Conservation (phyloP, 768 basidiomycete species). For the Kondoa subrosea region DNA sequence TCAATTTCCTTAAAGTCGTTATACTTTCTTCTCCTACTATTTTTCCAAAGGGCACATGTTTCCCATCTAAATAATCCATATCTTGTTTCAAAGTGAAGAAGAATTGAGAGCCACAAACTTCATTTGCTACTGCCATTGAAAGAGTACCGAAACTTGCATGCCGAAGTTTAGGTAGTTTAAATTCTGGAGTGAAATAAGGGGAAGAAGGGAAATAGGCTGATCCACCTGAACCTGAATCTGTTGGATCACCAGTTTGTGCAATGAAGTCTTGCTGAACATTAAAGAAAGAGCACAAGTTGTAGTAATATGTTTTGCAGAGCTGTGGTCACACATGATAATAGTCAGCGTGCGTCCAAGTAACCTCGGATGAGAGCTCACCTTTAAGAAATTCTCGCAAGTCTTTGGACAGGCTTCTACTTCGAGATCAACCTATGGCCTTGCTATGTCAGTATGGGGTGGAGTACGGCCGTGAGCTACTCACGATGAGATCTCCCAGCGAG, state of each 20-base stretch:
- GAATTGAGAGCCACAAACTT: slow-evolving; percentile 86
- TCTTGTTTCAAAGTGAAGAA: slow-evolving; percentile 81
- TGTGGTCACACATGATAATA: background rate
- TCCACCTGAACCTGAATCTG: slow-evolving; percentile 84
- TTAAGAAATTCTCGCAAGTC: slow-evolving; percentile 89
- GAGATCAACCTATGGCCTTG: slow-evolving; percentile 50
- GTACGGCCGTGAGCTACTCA: slow-evolving; percentile 13
- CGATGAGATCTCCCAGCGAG: slow-evolving; percentile 81
- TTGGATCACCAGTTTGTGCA: slow-evolving; percentile 90
- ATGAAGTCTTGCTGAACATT: slow-evolving; percentile 97
- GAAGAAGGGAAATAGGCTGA: slow-evolving; percentile 52
- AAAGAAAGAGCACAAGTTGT: slow-evolving; percentile 93
- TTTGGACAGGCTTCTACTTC: slow-evolving; percentile 79
- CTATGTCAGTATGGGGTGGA: background rate
- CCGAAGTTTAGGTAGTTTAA: slow-evolving; percentile 50
- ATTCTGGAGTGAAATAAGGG: slow-evolving; percentile 20
- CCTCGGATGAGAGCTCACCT: slow-evolving; percentile 30
- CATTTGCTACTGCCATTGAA: slow-evolving; percentile 92
- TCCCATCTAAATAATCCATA: slow-evolving; percentile 88
- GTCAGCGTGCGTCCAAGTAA: background rate
- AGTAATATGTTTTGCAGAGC: slow-evolving; percentile 91
- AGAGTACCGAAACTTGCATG: slow-evolving; percentile 73
- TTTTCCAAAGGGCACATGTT: slow-evolving; percentile 84
- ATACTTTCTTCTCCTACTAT: slow-evolving; percentile 65
- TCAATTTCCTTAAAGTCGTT: slow-evolving; percentile 79